Evolutionary conservation across 495 filamentous ascomycete genomes (phyloP), one percentile per base, ranked within the genome.

Genomic region (Hypoxylon perforatum): DNA sequence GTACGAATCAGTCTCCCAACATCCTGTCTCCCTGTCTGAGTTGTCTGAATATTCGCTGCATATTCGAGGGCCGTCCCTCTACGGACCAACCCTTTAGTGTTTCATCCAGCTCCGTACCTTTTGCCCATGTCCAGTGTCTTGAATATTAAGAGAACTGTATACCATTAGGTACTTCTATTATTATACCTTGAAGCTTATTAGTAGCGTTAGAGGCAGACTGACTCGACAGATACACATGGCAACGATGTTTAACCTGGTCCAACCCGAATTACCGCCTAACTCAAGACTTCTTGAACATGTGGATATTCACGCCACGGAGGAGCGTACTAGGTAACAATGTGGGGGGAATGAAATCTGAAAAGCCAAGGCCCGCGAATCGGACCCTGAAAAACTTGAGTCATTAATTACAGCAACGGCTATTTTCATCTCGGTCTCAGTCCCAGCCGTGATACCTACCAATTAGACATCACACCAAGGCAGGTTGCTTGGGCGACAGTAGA

Each of bases 361-460:
- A 15, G 48, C 51, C 15, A 53, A 45, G 41, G 22, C 57, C 66
- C 66, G 66, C 52, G 61, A 69, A 57, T 69, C 66, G 66, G 66
- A 61, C 60, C 65, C 46, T 47, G 49, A 47, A 62, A 19, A 18
- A 28, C 47, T 65, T 69, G 66, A 69, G 66, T 69, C 66, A 69
- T 69, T 64, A 45, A 56, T 57, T 52, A 50, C 38, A 38, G 44
- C 60, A 55, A 63, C 54, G 41, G 30, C 12, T 49, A 4, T 36
- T 61, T 4, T 33, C 33, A 21, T 57, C 62, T 56, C 30, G 1
- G 30, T 33, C 30, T 33, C 30, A 10, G 30, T 10, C 11, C 8
- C 7, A 10, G 11, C 30, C 30, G 30, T 10, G n/a, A n/a, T n/a
- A n/a, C 25, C 25, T 28, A 7, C 3, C 3, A 9, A 33, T 33